Percentiles rank a stretch among this genome's conserved stretches.
Conservation (phyloP, 2,329 filamentous ascomycete genomes). For the Metarhizium brunneum region DNA sequence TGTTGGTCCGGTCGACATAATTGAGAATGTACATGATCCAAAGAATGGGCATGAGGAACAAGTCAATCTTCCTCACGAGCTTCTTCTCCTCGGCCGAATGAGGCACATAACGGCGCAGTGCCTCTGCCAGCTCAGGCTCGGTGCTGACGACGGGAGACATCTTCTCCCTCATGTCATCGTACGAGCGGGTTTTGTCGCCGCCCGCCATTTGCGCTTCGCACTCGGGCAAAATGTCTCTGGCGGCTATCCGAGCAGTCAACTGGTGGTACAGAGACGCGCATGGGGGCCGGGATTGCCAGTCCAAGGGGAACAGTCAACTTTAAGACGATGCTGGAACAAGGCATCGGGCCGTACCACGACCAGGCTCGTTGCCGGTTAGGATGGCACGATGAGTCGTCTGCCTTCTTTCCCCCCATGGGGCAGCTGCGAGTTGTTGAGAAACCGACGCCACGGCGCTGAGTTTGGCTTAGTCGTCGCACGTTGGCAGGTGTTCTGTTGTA, state of each 20-base stretch:
- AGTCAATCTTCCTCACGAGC: slow-evolving; percentile 28
- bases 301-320: background rate
- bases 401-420: background rate
- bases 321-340: background rate
- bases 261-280: background rate
- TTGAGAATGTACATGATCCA: slow-evolving; percentile 50
- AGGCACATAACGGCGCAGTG: slow-evolving; percentile 18
- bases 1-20: slow-evolving; percentile 51
- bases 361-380: background rate
- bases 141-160: background rate
- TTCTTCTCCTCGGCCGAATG: slow-evolving; percentile 15
- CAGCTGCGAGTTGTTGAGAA: background rate
- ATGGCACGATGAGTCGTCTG: too few species aligned
- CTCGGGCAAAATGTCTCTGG: background rate
- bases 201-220: background rate
- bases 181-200: background rate
- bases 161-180: background rate
- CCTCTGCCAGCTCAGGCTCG: slow-evolving; percentile 15
- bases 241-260: background rate
- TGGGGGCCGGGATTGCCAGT: background rate
- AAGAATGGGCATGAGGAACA: slow-evolving; percentile 39
- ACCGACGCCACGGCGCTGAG: background rate
- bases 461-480: background rate
- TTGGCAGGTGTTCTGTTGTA: background rate
- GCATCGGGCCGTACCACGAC: background rate